These are phyloP conservation scores for Trametes cubensis DNA, from an alignment of 768 basidiomycete species.

Conservation along the genomic window DNA sequence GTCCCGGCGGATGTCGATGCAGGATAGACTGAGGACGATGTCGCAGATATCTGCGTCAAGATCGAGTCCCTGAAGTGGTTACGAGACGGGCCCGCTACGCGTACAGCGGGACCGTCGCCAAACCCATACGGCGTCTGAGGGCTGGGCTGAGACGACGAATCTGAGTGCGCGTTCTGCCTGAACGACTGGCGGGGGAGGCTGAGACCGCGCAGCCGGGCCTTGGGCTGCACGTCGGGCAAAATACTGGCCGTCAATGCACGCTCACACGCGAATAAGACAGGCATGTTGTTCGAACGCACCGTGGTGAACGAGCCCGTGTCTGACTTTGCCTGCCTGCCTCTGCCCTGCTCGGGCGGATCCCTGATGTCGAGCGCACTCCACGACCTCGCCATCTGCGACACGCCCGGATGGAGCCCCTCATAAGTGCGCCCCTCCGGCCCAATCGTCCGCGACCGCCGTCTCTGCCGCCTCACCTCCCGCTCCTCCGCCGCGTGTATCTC, in stretches of 20 bases:
- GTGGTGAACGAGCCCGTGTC: slow-evolving; percentile 30
- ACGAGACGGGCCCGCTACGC: slow-evolving; percentile 25
- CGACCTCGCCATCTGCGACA: slow-evolving; percentile 12
- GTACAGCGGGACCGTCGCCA: slow-evolving; percentile 16
- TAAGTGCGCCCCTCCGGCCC: slow-evolving; percentile 8
- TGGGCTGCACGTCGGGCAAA: slow-evolving; percentile 30
- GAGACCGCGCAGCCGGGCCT: slow-evolving; percentile 38
- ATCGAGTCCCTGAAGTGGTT: slow-evolving; percentile 46
- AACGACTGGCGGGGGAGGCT: slow-evolving; percentile 41
- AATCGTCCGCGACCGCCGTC: slow-evolving; percentile 20
- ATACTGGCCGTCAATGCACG: background rate
- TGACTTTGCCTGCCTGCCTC: slow-evolving; percentile 28
- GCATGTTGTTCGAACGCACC: slow-evolving; percentile 22
- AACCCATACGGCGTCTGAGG: slow-evolving; percentile 30
- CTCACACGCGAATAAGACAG: background rate
- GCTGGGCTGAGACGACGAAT: slow-evolving; percentile 34
- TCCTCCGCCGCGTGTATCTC: slow-evolving; percentile 11
- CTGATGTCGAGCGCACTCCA: slow-evolving; percentile 23
- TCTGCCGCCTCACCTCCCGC: slow-evolving; percentile 14
- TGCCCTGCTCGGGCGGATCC: slow-evolving; percentile 17
- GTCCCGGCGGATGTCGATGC: slow-evolving; percentile 68
- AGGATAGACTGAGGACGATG: slow-evolving; percentile 80
- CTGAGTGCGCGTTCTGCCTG: slow-evolving; percentile 30
- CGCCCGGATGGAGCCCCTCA: slow-evolving; percentile 8
- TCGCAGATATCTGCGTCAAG: slow-evolving; percentile 63